Base-by-base conservation (phyloP, 2,329 filamentous ascomycete species). In the Cryoendolithus antarcticus region DNA sequence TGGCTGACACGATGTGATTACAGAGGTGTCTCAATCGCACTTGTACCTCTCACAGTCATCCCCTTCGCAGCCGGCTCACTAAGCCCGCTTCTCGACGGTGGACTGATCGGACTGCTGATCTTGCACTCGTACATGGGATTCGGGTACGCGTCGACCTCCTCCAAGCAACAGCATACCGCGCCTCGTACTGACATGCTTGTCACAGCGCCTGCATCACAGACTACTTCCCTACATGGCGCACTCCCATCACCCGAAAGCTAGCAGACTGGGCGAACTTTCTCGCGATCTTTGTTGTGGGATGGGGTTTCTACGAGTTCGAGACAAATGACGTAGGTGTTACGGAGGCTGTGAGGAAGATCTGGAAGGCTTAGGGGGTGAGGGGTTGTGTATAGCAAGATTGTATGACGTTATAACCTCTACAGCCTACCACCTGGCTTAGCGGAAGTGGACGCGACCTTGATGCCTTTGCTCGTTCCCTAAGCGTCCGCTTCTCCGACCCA, bases 241-340 rank as follows among this genome's bases (percentile, higher is more conserved):
- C 82, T 50, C 84, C 86, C 37, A 75, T 72, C 49, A 64, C 75
- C 44, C 75, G 76, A 59, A 78, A 75, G 57, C 39, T 69, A n/a
- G 71, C 79, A 59, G 75, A 74, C 62, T 96, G 86, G 86, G 68
- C 71, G 30, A 75, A 96, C 47, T 86, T 88, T 56, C 65, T 71
- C 34, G 79, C 75, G 44, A 95, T 93, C 8, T 70, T 89, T 42
- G 68, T 85, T 38, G 84, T 88, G 46, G 86, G 83, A 37, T 72
- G 94, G 49, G 88, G 88, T 42, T 72, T 96, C 56, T 98, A 98
- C 67, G 89, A 96, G 65, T 96, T 96, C 56, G 91, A 98, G 78
- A 98, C 91, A 27, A 96, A 95, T 59, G 91, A 98, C 52, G 86
- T 98, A 38, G 91, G 91, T 49, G 63, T 98, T 44, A 94, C 86